Percentiles rank a stretch among this genome's conserved stretches.
Conservation (phyloP, 495 filamentous ascomycete genomes). For the Lichenothelia convexa region DNA sequence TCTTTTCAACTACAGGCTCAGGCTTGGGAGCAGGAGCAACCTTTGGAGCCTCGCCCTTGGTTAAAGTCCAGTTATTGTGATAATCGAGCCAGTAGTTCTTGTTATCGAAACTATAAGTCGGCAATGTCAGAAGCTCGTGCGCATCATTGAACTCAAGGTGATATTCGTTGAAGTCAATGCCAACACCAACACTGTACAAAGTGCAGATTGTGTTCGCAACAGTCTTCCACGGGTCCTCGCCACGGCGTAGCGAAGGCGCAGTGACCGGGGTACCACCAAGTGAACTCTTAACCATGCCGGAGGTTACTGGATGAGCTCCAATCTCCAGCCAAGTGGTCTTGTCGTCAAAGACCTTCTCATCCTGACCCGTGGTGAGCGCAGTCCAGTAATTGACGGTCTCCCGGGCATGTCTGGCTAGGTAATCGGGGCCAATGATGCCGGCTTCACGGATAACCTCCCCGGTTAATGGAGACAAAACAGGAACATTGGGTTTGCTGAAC, state of each 20-base stretch:
- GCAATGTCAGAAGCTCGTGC: conserved; percentile 24
- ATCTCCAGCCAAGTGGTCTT: conserved; percentile 28
- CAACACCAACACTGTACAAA: conserved; percentile 22
- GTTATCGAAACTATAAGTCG: conserved; percentile 30
- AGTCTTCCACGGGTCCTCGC: conserved; percentile 30
- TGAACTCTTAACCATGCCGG: conserved; percentile 25
- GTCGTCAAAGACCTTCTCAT: conserved; percentile 23
- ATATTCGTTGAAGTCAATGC: conserved; percentile 30
- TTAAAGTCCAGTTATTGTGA: conserved; percentile 31
- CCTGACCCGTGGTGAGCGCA: conserved; percentile 19
- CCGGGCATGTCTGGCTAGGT: conserved; percentile 25
- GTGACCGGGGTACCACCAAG: conserved; percentile 20
- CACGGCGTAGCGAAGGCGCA: conserved; percentile 25
- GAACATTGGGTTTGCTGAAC: conserved; percentile 25
- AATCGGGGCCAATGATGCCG: conserved; percentile 23
- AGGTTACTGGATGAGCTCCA: conserved; percentile 25
- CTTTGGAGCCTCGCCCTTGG: conserved; percentile 25
- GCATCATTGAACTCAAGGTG: conserved; percentile 26
- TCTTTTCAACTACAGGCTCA: conserved; percentile 11
- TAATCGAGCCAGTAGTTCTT: conserved; percentile 36
- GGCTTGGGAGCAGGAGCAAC: conserved; percentile 9
- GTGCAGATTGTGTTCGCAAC: conserved; percentile 23
- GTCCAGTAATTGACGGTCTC: conserved; percentile 28
- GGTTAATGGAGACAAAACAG: conserved; percentile 23
- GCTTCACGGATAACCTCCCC: conserved; percentile 25